These are phyloP conservation scores for Scleromitrula shiraiana DNA, from an alignment of 2,329 filamentous ascomycete species.

Conservation along the genomic window DNA sequence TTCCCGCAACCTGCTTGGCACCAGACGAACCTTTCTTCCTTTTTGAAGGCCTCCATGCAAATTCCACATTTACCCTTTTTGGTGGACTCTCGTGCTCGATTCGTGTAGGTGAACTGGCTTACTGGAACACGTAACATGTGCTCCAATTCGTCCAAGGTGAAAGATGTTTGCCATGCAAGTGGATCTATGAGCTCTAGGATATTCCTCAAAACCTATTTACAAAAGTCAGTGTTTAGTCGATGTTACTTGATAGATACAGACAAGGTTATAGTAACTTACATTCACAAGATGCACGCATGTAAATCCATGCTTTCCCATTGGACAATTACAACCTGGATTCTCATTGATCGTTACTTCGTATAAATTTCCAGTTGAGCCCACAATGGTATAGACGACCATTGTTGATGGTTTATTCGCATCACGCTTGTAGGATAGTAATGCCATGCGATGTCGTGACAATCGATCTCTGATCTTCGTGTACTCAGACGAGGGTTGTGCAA, in stretches of 20 bases:
- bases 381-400: constrained; percentile 47
- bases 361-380: constrained; percentile 54
- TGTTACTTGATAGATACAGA: too few species aligned
- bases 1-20: constrained; percentile 55
- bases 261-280: constrained; percentile 35
- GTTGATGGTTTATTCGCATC: too few species aligned
- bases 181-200: too few species aligned
- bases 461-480: too few species aligned
- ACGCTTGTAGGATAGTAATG: too few species aligned
- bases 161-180: too few species aligned
- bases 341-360: constrained; percentile 49
- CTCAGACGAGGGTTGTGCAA: too few species aligned
- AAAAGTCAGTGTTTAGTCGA: too few species aligned
- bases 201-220: too few species aligned
- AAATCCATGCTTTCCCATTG: constrained; percentile 43
- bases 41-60: constrained; percentile 49
- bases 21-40: constrained; percentile 41
- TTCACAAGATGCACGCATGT: constrained; percentile 59
- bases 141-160: too few species aligned
- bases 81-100: constrained; percentile 44
- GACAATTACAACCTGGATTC: constrained; percentile 46
- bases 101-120: not conserved
- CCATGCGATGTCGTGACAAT: too few species aligned
- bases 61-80: constrained; percentile 56
- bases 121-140: not conserved